These are phyloP conservation scores for Phytophthora sojae DNA, from an alignment of 352 stramenopile species.

Conservation along the genomic window DNA sequence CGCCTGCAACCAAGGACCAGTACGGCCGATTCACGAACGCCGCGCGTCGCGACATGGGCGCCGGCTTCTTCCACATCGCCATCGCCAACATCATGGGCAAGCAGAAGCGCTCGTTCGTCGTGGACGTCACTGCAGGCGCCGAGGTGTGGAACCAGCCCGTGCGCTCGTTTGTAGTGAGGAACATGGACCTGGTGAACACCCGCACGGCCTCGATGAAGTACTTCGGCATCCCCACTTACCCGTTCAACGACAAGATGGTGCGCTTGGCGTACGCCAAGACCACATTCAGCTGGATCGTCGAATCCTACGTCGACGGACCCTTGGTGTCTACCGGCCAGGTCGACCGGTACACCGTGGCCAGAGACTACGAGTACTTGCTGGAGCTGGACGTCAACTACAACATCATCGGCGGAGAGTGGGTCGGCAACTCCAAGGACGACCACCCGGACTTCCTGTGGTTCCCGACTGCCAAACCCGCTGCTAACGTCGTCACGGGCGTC, in stretches of 20 bases:
- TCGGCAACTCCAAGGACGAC: conserved; percentile 33
- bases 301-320: conserved; percentile 29
- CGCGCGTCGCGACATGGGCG: conserved; percentile 32
- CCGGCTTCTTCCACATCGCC: conserved; percentile 40
- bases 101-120: conserved; percentile 34
- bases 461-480: conserved; percentile 31
- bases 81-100: conserved; percentile 41
- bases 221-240: conserved; percentile 34
- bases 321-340: conserved; percentile 33
- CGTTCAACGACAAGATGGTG: conserved; percentile 37
- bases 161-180: conserved; percentile 25
- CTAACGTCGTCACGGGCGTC: conserved; percentile 24
- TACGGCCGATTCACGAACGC: conserved; percentile 34
- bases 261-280: conserved; percentile 35
- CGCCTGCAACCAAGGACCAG: conserved; percentile 19
- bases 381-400: conserved; percentile 43
- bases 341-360: conserved; percentile 23
- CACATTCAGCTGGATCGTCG: conserved; percentile 34
- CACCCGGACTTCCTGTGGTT: conserved; percentile 52
- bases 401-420: conserved; percentile 50
- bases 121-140: conserved; percentile 28
- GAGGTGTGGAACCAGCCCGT: conserved; percentile 50
- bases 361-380: conserved; percentile 48
- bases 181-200: conserved; percentile 25
- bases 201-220: conserved; percentile 18